A percentile compares a stretch with the other conserved stretches of the same genome.
phyloP scores from a whole-genome alignment of 768 basidiomycete genomes.

The Cystofilobasidium capitatum region DNA sequence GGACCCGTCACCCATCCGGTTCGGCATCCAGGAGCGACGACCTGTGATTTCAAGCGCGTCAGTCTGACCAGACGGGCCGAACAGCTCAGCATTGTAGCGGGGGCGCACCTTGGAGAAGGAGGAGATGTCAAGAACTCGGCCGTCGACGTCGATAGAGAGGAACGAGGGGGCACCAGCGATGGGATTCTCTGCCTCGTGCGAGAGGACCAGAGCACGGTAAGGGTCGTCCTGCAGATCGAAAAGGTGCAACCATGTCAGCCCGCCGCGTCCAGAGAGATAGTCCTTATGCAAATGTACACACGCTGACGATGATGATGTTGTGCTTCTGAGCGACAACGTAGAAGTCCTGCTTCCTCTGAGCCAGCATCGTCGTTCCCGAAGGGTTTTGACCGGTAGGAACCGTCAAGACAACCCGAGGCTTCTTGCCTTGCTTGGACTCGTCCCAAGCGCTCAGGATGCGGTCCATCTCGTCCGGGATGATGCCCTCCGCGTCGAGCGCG shows the following conservation, averaged over 20 bases:
- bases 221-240: slow-evolving; percentile 22
- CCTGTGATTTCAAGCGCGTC: no score
- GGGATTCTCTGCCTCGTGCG: background rate
- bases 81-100: no score
- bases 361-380: slow-evolving; percentile 12
- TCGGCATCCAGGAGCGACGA: slow-evolving; percentile 21
- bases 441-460: slow-evolving; percentile 16
- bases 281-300: no score
- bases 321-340: slow-evolving; percentile 24
- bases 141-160: slow-evolving; percentile 24
- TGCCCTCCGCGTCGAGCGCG: slow-evolving; percentile 16
- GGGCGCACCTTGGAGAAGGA: slow-evolving; percentile 24
- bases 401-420: slow-evolving; percentile 4
- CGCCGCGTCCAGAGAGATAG: no score
- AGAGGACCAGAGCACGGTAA: slow-evolving; percentile 13
- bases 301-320: slow-evolving; percentile 8
- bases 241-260: no score
- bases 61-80: no score
- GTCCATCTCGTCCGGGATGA: slow-evolving; percentile 18
- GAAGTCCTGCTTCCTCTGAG: slow-evolving; percentile 7
- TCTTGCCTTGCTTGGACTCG: background rate
- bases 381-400: slow-evolving; percentile 25
- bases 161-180: slow-evolving; percentile 4
- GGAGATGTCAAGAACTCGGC: slow-evolving; percentile 21
- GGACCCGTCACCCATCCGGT: slow-evolving; percentile 23